Conservation (phyloP, 2,329 filamentous ascomycete species). For the Diaporthe helianthi region DNA sequence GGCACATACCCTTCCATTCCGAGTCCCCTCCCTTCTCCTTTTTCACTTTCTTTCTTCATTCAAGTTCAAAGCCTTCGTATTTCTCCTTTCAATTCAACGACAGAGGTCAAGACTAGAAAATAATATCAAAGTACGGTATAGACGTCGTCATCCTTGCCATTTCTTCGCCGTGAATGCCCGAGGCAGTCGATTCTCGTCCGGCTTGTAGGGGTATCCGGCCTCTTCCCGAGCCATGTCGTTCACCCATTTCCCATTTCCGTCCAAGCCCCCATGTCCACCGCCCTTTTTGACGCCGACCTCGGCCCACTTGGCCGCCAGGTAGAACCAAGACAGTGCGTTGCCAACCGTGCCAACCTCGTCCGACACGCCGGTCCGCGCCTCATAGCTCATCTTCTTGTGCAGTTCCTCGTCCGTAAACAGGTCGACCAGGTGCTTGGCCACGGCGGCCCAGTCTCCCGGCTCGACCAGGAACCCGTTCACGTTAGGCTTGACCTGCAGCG, state of each 20-base stretch:
- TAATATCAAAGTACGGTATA: too few relatives aligned
- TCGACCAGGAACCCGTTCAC: constrained; percentile 79
- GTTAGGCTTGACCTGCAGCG: constrained; percentile 75
- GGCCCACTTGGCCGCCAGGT: constrained; percentile 72
- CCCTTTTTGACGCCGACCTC: constrained; percentile 57
- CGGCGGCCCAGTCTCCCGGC: constrained; percentile 71
- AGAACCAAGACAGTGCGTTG: constrained; percentile 79
- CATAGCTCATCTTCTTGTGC: constrained; percentile 70
- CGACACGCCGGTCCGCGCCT: constrained; percentile 71
- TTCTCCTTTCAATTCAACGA: too few relatives aligned
- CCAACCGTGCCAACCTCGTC: constrained; percentile 85
- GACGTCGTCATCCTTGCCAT: constrained; percentile 19
- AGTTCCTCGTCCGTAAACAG: constrained; percentile 71
- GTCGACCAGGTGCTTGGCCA: constrained; percentile 70
- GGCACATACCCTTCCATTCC: too few relatives aligned
- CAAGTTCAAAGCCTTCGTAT: too few relatives aligned
- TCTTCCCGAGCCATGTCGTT: constrained; percentile 76
- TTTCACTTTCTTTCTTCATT: too few relatives aligned
- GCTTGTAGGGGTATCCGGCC: constrained; percentile 64
- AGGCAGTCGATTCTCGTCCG: constrained; percentile 68
- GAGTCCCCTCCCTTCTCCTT: too few relatives aligned
- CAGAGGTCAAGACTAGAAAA: too few relatives aligned
- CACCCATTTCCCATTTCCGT: constrained; percentile 71
- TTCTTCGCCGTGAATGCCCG: constrained; percentile 49
- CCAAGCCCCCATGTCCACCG: constrained; percentile 51